Base-by-base conservation (phyloP, 257 asterid genomes). In the Prunella vulgaris region DNA sequence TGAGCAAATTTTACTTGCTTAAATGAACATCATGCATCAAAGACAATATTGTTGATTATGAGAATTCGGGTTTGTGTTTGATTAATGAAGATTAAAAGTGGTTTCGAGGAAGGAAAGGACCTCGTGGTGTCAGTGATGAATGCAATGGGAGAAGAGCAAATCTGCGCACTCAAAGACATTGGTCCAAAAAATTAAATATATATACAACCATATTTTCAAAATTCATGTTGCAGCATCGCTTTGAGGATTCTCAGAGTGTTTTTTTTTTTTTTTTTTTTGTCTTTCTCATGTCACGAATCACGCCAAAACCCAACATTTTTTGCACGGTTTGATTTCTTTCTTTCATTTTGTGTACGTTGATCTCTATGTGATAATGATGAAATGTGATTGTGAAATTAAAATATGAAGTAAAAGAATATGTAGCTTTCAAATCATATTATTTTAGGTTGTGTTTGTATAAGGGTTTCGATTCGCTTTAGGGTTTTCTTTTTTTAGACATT, bases 121-220 rank as follows among this genome's bases (percentile, higher is more conserved):
- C 90, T 88, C 3, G 90, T 86, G 32, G 78, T 88, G 53, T 72
- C 84, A 21, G 90, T 86, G 56, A 80, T 78, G 88, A 81, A 86
- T 7, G 88, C 95, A 0, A 88, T 88, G 93, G 95, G 92, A 24
- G 95, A 88, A 70, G 95, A 88, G 80, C 95, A 88, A 81, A 88
- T 88, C 30, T 82, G 82, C 52, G 86, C 81, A 13, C 73, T 88
- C 35, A 86, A 88, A 78, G 90, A 88, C 75, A 81, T 84, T 56
- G 87, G 89, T 65, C 83, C 87, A 1, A 84, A 83, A 70, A 84
- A 78, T 18, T 86, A 73, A 72, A 21, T 28, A 38, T 63, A n/a
- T n/a, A n/a, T n/a, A n/a, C n/a, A n/a, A n/a, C 66, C 25, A 66
- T 10, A 33, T 49, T 49, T 40, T 18, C 35, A 52, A 51, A 71